Percentiles rank a stretch among this genome's conserved stretches.
Conservation (phyloP, 2,329 filamentous ascomycete genomes). For the Atkinsonella texensis region DNA sequence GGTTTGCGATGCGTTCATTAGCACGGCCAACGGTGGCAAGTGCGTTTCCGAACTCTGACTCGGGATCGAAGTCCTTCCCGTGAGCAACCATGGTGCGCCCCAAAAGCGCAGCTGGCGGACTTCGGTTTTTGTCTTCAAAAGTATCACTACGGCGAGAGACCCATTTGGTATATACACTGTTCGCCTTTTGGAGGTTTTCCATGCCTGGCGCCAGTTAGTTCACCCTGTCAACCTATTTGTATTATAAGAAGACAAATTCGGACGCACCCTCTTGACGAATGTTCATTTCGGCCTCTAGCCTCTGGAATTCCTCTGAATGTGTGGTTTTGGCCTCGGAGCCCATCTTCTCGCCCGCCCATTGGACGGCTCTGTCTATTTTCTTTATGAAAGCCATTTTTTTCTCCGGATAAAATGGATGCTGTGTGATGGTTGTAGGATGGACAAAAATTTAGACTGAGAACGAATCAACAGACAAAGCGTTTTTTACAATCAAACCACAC, state of each 20-base stretch:
- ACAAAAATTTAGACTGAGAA: background rate
- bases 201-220: conserved; percentile 46
- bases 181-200: conserved; percentile 78
- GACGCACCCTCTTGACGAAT: conserved; percentile 68
- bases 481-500: background rate
- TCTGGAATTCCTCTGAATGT: conserved; percentile 83
- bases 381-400: conserved; percentile 50
- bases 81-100: conserved; percentile 79
- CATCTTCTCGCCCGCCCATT: conserved; percentile 98
- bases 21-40: conserved; percentile 68
- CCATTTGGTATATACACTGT: conserved; percentile 78
- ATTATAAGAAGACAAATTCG: background rate
- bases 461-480: background rate
- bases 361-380: conserved; percentile 89
- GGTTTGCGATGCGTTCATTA: conserved; percentile 75
- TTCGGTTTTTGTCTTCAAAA: conserved; percentile 75
- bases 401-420: background rate
- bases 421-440: background rate
- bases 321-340: conserved; percentile 78
- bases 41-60: conserved; percentile 85
- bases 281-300: conserved; percentile 79
- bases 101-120: conserved; percentile 64
- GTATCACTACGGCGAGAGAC: conserved; percentile 72
- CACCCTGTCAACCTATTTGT: too few species aligned
- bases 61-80: conserved; percentile 82